A percentile compares a stretch with the other conserved stretches of the same genome.
Evolutionary conservation across 208 protist genomes (phyloP).

Genomic region (Leishmania mexicana): DNA sequence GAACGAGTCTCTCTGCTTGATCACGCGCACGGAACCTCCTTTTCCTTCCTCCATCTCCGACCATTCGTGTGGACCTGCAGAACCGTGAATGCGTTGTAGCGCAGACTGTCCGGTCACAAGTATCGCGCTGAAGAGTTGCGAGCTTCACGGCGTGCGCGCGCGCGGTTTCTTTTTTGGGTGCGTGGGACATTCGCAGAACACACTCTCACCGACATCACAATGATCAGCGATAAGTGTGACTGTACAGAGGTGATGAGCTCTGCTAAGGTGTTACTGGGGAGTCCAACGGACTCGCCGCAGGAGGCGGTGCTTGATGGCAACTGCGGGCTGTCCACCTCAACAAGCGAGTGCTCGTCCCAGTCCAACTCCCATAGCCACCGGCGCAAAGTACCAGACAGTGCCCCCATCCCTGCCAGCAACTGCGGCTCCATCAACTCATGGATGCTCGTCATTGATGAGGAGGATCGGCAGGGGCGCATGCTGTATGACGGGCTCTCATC

Average conservation of each 20-base stretch:
- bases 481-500: not conserved
- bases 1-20: not conserved
- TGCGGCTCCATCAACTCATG: constrained; percentile 11
- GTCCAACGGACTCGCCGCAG: constrained; percentile 12
- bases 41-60: not conserved
- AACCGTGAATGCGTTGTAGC: not conserved
- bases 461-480: constrained; percentile 2
- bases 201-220: not conserved
- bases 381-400: not conserved
- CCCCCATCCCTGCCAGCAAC: not conserved
- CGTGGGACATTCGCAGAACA: too few species aligned
- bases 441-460: constrained; percentile 36
- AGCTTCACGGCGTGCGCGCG: not conserved
- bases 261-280: constrained; percentile 1
- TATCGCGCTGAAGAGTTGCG: not conserved
- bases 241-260: constrained; percentile 7
- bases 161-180: not conserved
- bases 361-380: constrained; percentile 15
- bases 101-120: not conserved
- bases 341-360: constrained; percentile 30
- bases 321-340: constrained; percentile 20
- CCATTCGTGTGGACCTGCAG: not conserved
- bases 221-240: constrained; percentile 11
- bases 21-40: not conserved
- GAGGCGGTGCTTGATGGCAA: constrained; percentile 1